Conservation (phyloP, 345 rosid genomes). For the Physaria fendleri region DNA sequence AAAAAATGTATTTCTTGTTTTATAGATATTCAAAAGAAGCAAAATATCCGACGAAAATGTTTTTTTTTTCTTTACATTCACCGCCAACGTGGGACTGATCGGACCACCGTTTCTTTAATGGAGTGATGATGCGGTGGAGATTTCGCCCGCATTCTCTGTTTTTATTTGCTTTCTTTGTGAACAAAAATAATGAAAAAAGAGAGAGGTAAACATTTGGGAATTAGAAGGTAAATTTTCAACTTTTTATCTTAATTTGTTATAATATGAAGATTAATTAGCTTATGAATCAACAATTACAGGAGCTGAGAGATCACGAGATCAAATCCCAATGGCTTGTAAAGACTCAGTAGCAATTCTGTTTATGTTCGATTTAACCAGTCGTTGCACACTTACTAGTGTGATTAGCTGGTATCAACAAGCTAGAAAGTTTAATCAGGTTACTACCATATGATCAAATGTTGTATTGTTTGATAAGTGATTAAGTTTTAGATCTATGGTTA, state of each 20-base stretch:
- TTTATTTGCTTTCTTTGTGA: conserved; percentile 11
- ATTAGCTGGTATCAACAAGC: conserved; percentile 80
- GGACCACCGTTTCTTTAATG: conserved; percentile 21
- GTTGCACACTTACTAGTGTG: conserved; percentile 71
- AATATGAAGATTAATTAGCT: no score
- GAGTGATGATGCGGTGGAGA: conserved; percentile 30
- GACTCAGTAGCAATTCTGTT: no score
- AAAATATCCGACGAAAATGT: not conserved
- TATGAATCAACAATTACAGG: no score
- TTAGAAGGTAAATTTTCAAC: no score
- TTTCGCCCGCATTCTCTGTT: conserved; percentile 31
- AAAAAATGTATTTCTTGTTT: not conserved
- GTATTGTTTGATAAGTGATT: not conserved
- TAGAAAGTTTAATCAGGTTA: conserved; percentile 66
- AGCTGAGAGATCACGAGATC: no score
- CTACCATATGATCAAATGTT: not conserved
- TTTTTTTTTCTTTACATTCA: not conserved
- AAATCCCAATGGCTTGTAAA: no score
- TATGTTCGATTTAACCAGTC: no score
- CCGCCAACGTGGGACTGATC: conserved; percentile 10
- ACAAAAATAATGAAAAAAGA: not conserved
- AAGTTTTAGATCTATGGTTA: not conserved
- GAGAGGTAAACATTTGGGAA: no score
- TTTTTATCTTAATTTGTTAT: no score
- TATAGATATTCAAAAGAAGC: not conserved